Evolutionary conservation across 2,329 filamentous ascomycete species (phyloP).

Genomic region (Pyricularia sp.): DNA sequence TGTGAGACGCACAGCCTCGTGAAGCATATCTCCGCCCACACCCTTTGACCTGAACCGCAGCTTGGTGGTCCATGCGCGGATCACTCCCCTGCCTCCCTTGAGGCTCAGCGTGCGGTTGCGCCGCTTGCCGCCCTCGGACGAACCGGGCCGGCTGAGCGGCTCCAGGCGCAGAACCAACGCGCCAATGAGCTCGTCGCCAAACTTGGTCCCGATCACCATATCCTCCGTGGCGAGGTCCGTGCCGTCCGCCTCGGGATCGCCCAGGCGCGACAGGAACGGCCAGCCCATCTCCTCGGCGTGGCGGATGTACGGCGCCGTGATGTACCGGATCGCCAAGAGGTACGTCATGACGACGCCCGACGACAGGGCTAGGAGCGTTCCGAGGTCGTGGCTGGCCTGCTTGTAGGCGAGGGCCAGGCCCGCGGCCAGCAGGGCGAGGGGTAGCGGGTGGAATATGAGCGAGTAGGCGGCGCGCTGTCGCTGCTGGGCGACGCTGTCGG

Average conservation of each 20-base stretch:
- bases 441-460: conserved; percentile 54
- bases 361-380: conserved; percentile 42
- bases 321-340: conserved; percentile 50
- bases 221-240: conserved; percentile 26
- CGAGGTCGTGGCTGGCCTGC: conserved; percentile 37
- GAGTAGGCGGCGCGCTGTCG: conserved; percentile 55
- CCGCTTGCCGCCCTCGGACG: conserved; percentile 13
- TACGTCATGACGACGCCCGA: conserved; percentile 55
- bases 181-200: conserved; percentile 60
- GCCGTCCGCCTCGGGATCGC: conserved; percentile 17
- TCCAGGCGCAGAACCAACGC: conserved; percentile 61
- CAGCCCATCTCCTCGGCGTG: conserved; percentile 52
- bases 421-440: conserved; percentile 36
- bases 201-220: conserved; percentile 55
- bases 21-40: conserved; percentile 62
- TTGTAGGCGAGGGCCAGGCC: conserved; percentile 35
- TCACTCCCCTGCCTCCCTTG: conserved; percentile 56
- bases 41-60: conserved; percentile 61
- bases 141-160: conserved; percentile 15
- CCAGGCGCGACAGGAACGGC: conserved; percentile 14
- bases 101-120: conserved; percentile 28
- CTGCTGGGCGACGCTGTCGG: conserved; percentile 77
- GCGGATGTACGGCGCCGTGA: conserved; percentile 52
- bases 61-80: conserved; percentile 76
- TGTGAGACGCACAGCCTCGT: conserved; percentile 61